Evolutionary conservation across 2,329 filamentous ascomycete species (phyloP), one percentile per base, ranked within the genome.

Genomic region (Fusarium luffae): DNA sequence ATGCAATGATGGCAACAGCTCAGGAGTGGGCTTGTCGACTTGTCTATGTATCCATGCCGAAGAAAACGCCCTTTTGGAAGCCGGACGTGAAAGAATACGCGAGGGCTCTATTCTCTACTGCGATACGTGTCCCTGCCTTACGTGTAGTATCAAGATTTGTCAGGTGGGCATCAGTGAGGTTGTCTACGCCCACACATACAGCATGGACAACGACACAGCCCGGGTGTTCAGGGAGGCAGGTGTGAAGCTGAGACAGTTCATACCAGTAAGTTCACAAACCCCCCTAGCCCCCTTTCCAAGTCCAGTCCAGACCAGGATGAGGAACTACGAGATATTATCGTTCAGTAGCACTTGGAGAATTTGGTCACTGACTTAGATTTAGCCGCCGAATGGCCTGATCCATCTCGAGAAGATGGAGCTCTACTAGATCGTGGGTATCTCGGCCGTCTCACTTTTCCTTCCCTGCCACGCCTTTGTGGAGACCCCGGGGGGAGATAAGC

Each of bases 11-110:
- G 92, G 89, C 8, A 86, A 88, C 59, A 86, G 86, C 30, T 85
- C 85, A 44, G 96, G 96, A 25, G 86, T 90, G 47, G 90, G 88
- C 1, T 85, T 99, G 21, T 89, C 90, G 7, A 97, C 95, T 8
- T 99, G 96, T 77, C 86, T 98, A 51, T 99, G 96, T 79, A 88
- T 99, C n/a, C 96, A 99, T 79, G 96, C 96, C 1, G 96, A 99
- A 83, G 96, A 99, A 82, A 99, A 99, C 79, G 96, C 96, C 2
- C 85, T 99, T 61, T 85, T 99, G 12, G 96, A 99, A 83, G 96
- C 96, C 21, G 96, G 96, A 1, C 86, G 96, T 73, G 96, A 98
- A 80, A 86, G 96, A 61, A 93, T 99, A 72, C 85, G 93, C 21
- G 91, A 93, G 58, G 92, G 90, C 7, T 89, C 92, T 40, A 92